A percentile compares a stretch with the other conserved stretches of the same genome.
Evolutionary conservation across 2,329 filamentous ascomycete genomes (phyloP).

Genomic region (Hirsutella thompsonii): DNA sequence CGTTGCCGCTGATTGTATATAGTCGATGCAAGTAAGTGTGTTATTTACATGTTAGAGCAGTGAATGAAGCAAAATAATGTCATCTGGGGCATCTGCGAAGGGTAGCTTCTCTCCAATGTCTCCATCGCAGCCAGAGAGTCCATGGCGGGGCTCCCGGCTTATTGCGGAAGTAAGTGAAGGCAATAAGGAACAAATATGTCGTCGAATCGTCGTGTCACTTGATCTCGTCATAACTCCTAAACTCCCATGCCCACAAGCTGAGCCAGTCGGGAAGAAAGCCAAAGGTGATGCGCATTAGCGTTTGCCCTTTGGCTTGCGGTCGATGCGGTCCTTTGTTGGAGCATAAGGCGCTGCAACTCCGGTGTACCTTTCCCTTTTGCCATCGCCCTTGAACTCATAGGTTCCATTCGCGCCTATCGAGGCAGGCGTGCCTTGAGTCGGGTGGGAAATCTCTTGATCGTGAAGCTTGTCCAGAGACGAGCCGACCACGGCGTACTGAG

Average conservation of each 20-base stretch:
- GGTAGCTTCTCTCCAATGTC: no score
- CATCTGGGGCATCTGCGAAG: no score
- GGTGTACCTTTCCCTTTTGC: conserved; percentile 29
- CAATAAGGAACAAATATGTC: no score
- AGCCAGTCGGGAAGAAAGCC: background rate
- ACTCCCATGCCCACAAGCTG: background rate
- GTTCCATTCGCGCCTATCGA: conserved; percentile 27
- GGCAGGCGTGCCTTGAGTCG: conserved; percentile 42
- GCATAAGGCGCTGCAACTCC: conserved; percentile 45
- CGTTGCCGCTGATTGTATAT: background rate
- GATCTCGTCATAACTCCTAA: no score
- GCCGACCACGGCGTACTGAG: conserved; percentile 83
- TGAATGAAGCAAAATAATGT: no score
- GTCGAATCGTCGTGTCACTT: no score
- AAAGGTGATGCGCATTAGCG: conserved; percentile 9
- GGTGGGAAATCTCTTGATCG: conserved; percentile 59
- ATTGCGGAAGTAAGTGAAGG: no score
- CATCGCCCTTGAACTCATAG: conserved; percentile 36
- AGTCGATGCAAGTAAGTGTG: background rate
- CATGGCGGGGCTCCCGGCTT: no score
- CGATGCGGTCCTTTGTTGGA: conserved; percentile 37
- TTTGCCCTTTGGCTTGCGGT: conserved; percentile 21
- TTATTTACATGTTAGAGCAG: background rate
- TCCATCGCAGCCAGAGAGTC: no score
- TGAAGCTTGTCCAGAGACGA: conserved; percentile 70